Evolutionary conservation across 805 yeast species (phyloP).

Genomic region (Brettanomyces sp.): DNA sequence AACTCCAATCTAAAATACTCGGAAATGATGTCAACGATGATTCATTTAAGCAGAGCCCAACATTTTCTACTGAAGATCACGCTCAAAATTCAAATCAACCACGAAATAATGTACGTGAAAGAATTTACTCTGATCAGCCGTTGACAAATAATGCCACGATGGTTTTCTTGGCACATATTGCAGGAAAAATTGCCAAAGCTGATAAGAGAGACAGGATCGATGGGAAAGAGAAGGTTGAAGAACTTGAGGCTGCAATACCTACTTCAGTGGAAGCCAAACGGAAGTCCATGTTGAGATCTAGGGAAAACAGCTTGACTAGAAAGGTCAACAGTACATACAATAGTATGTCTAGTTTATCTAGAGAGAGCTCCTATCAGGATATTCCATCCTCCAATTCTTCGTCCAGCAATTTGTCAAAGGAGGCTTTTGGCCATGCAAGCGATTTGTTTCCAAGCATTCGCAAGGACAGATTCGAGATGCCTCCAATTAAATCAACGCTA

Average conservation of each 20-base stretch:
- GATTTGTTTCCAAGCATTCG: conserved; percentile 14
- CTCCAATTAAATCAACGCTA: conserved; percentile 32
- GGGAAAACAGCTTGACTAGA: not conserved
- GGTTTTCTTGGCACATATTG: conserved; percentile 67
- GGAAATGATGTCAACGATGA: too few species aligned
- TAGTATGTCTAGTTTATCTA: not conserved
- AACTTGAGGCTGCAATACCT: conserved; percentile 26
- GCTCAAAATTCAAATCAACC: too few species aligned
- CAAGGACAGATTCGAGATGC: conserved; percentile 28
- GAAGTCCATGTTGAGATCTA: not conserved
- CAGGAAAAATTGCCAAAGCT: conserved; percentile 64
- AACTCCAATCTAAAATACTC: too few species aligned
- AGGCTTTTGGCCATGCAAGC: conserved; percentile 21
- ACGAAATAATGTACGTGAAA: too few species aligned
- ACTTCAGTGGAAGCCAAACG: not conserved
- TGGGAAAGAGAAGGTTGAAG: conserved; percentile 40
- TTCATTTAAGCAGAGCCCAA: too few species aligned
- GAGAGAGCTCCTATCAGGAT: not conserved
- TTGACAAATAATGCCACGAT: conserved; percentile 38
- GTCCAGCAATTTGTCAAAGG: conserved; percentile 12
- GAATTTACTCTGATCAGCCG: conserved; percentile 3
- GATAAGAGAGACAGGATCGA: conserved; percentile 55
- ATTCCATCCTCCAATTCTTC: not conserved
- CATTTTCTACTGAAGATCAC: too few species aligned
- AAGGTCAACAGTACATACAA: not conserved